Base-by-base conservation (phyloP, 2,329 filamentous ascomycete genomes). In the Neobulgaria alba region DNA sequence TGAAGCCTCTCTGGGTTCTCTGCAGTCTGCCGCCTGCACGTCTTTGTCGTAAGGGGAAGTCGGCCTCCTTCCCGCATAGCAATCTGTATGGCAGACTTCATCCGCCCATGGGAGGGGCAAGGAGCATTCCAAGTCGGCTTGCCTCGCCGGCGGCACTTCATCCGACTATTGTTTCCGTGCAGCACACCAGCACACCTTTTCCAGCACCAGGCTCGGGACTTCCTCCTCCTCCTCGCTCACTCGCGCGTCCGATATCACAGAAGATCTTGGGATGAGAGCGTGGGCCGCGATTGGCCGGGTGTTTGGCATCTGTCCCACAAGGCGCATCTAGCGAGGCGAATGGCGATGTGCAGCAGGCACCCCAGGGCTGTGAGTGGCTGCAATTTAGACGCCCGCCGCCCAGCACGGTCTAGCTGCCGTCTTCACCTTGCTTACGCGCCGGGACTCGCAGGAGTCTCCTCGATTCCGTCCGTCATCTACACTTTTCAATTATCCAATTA, bases 311-410 rank as follows among this genome's bases (percentile, higher is more conserved):
- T 16, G 21, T 29, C 16, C 36, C 29, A 10, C n/a, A 30, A 56
- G 57, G 20, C 48, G 57, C 40, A 56, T 60, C 40, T 57, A 55
- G 54, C 49, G 17, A 17, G 16, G 41, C 33, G 15, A 35, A 16
- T 5, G 33, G 15, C 3, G 33, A 18, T 17, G 33, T 16, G 4
- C 17, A 3, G 4, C n/a, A 3, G 16, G 33, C 17, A 19, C 33
- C 7, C 17, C 7, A 12, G 7, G 23, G 7, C 23, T 26, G 12
- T 35, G 33, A 35, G 33, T 35, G 33, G 33, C 20, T 3, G 15
- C 10, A 5, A 46, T 45, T 26, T 41, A 44, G 42, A 39, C 45
- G 42, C 39, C 38, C 31, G 19, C 35, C 34, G 33, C 41, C 45
- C 42, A 45, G 39, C 39, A 17, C 33, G 20, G 20, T 45, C 40